Percentiles rank a stretch among this genome's conserved stretches.
phyloP scores from a whole-genome alignment of 2,329 filamentous ascomycete species.

The Xylariaceae sp. region DNA sequence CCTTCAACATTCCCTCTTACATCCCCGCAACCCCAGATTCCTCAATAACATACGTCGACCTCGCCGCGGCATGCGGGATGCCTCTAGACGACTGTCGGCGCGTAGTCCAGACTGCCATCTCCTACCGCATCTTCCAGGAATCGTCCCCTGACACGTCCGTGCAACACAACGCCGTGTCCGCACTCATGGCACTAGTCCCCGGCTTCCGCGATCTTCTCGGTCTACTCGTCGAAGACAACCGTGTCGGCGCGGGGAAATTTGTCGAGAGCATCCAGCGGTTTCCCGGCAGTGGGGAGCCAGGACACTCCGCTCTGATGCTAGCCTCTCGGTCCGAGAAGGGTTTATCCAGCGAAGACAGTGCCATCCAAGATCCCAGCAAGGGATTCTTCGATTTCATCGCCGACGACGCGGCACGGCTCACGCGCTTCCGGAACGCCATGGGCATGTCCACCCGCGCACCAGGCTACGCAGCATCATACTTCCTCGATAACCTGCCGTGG shows the following conservation, averaged over 20 bases:
- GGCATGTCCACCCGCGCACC: slow-evolving; percentile 31
- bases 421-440: slow-evolving; percentile 38
- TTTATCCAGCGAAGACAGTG: slow-evolving; percentile 16
- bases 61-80: slow-evolving; percentile 21
- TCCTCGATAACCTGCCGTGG: slow-evolving; percentile 39
- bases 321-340: slow-evolving; percentile 24
- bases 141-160: slow-evolving; percentile 30
- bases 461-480: slow-evolving; percentile 30
- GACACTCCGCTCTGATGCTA: slow-evolving; percentile 34
- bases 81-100: slow-evolving; percentile 35
- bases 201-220: slow-evolving; percentile 30
- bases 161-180: slow-evolving; percentile 36
- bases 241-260: slow-evolving; percentile 23
- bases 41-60: slow-evolving; percentile 25
- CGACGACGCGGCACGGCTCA: slow-evolving; percentile 32
- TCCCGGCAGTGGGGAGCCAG: slow-evolving; percentile 37
- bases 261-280: slow-evolving; percentile 33
- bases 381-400: slow-evolving; percentile 37
- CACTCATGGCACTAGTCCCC: slow-evolving; percentile 20
- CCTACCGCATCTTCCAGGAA: slow-evolving; percentile 40
- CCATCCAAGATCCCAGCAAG: slow-evolving; percentile 31
- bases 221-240: slow-evolving; percentile 32
- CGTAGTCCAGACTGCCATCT: slow-evolving; percentile 35
- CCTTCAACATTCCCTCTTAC: slow-evolving; percentile 33
- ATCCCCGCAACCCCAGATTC: slow-evolving; percentile 26